A percentile compares a stretch with the other conserved stretches of the same genome.
phyloP scores from a whole-genome alignment of 2,329 filamentous ascomycete genomes.

The Parastagonospora nodorum region DNA sequence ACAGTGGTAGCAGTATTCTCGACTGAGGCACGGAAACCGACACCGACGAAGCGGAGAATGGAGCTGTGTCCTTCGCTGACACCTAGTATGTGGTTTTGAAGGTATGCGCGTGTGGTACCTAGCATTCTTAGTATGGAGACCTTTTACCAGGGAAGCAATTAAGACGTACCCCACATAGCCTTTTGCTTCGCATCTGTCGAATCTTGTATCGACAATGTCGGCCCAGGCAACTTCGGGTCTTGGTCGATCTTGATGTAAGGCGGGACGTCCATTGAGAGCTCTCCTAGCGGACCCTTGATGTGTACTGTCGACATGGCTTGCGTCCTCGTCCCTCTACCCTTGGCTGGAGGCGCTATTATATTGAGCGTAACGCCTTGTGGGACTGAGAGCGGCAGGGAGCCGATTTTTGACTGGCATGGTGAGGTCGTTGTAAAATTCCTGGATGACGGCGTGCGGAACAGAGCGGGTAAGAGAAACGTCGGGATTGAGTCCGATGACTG shows the following conservation, averaged over 20 bases:
- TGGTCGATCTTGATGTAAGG: constrained; percentile 75
- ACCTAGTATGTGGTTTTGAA: constrained; percentile 88
- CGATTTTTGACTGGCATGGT: constrained; percentile 77
- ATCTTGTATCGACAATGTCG: constrained; percentile 73
- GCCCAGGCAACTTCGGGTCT: constrained; percentile 66
- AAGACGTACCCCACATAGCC: constrained; percentile 86
- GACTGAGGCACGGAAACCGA: constrained; percentile 90
- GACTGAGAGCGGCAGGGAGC: constrained; percentile 63
- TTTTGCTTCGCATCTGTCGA: constrained; percentile 72
- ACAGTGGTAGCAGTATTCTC: constrained; percentile 75
- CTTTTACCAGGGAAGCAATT: constrained; percentile 4
- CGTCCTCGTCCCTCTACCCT: constrained; percentile 64
- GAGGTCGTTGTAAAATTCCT: constrained; percentile 75
- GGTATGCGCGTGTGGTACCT: constrained; percentile 89
- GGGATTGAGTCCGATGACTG: constrained; percentile 62
- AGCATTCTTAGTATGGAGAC: background rate
- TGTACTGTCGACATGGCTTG: constrained; percentile 71
- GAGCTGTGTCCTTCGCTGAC: constrained; percentile 96
- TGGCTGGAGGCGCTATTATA: constrained; percentile 66
- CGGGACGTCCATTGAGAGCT: constrained; percentile 78
- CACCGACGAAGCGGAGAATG: constrained; percentile 89
- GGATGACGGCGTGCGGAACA: constrained; percentile 55
- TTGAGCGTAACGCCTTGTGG: constrained; percentile 68
- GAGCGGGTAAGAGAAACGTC: constrained; percentile 73
- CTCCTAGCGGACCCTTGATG: constrained; percentile 80